phyloP scores from a whole-genome alignment of 441 rosid species.

The Bocquillonia castaneifolia region DNA sequence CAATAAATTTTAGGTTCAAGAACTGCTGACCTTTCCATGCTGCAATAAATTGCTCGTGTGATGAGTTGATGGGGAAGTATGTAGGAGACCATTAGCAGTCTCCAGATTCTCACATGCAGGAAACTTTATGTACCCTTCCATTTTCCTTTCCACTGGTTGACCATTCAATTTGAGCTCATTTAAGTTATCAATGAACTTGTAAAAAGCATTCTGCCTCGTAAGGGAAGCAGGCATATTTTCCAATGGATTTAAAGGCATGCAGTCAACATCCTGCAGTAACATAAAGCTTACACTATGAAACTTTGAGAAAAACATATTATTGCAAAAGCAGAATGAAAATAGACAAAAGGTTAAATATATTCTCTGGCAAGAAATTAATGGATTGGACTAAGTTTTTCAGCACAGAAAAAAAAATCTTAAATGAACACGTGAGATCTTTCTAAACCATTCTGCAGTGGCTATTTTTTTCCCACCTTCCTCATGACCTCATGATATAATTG shows the following conservation, averaged over 20 bases:
- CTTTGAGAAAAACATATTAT: slow-evolving; percentile 4
- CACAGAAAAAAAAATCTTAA: too few relatives aligned
- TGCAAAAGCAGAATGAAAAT: neutral
- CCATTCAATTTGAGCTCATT: slow-evolving; percentile 53
- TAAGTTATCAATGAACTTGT: slow-evolving; percentile 38
- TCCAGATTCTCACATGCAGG: slow-evolving; percentile 44
- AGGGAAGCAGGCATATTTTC: slow-evolving; percentile 90
- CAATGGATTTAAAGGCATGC: slow-evolving; percentile 85
- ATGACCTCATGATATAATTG: neutral
- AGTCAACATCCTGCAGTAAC: slow-evolving; percentile 84
- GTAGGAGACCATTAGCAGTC: slow-evolving; percentile 34
- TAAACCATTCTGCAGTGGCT: neutral
- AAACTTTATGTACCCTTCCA: slow-evolving; percentile 46
- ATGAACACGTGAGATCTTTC: too few relatives aligned
- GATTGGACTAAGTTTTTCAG: neutral
- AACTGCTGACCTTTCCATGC: slow-evolving; percentile 55
- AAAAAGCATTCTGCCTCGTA: slow-evolving; percentile 38
- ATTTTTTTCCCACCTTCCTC: neutral
- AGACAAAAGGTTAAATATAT: neutral
- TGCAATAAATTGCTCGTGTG: slow-evolving; percentile 39
- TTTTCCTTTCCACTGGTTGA: slow-evolving; percentile 42
- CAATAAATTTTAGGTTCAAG: slow-evolving; percentile 13
- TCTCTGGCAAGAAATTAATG: neutral
- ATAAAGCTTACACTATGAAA: neutral
- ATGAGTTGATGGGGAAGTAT: slow-evolving; percentile 39